Base-by-base conservation (phyloP, 179 eudicot genomes). In the Drosera spatulata region DNA sequence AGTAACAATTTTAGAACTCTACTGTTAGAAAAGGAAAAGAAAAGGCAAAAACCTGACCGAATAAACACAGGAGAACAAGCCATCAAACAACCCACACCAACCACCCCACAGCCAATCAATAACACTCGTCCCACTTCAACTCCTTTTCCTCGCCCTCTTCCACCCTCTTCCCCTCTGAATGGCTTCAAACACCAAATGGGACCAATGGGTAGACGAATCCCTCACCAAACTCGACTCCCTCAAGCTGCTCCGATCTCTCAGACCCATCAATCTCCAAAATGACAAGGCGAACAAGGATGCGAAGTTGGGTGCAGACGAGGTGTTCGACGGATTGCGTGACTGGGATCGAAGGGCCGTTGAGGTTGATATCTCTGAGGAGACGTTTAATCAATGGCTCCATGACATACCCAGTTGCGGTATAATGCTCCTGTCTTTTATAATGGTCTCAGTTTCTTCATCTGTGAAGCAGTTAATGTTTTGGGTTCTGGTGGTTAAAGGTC, bases 341-440 rank as follows among this genome's bases (percentile, higher is more conserved):
- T 85, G 95, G 88, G 98, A 88, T 74, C 82, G 96, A 64, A 64
- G 77, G 15, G 84, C 96, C 49, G 87, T 91, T 14, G 82, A 88
- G 48, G 82, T 84, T 40, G 63, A 69, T n/a, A 80, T 91, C 41
- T 77, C 91, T 2, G 77, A 80, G 11, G 14, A 70, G 58, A 91
- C 95, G 40, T 85, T 82, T 58, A 75, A 64, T 44, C 70, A 73
- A 70, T 91, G 98, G 98, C 63, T 88, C 41, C 74, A 70, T 72
- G 87, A 91, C 50, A 70, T 83, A 54, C 89, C 96, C 60, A 76
- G 83, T 71, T 82, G 82, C 40, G 98, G 96, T 88, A 71, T 44
- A 39, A 55, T 7, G 8, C 14, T 48, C 37, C 3, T 56, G 15
- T 50, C 39, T n/a, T 41, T 43, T 44, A 4, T 64, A 55, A n/a